phyloP scores from a whole-genome alignment of 139 green algal species.

The Spirogloea muscicola region DNA sequence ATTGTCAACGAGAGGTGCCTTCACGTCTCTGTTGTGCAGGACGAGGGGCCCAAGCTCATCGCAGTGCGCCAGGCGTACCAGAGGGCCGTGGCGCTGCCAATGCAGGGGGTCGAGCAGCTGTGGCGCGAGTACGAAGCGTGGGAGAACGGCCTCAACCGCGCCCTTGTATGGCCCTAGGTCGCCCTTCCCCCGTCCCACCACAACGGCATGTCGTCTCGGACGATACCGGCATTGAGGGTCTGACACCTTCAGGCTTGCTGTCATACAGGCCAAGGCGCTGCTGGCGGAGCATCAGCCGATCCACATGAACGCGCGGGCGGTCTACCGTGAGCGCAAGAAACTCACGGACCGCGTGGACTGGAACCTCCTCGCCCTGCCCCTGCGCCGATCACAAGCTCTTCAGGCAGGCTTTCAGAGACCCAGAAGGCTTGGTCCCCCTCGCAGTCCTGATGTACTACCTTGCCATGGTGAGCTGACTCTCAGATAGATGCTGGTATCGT shows the following conservation, averaged over 20 bases:
- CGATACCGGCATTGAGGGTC: too few relatives aligned
- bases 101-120: constrained; percentile 66
- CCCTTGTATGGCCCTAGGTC: constrained; percentile 45
- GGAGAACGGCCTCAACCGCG: constrained; percentile 58
- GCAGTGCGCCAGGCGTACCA: constrained; percentile 64
- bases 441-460: too few relatives aligned
- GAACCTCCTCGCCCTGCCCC: constrained; percentile 58
- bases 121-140: constrained; percentile 86
- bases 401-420: too few relatives aligned
- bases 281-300: constrained; percentile 76
- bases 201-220: too few relatives aligned
- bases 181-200: too few relatives aligned
- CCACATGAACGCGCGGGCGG: constrained; percentile 59
- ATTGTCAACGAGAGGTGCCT: too few relatives aligned
- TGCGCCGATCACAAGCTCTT: too few relatives aligned
- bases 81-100: constrained; percentile 72
- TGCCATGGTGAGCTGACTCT: too few relatives aligned
- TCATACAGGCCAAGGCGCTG: constrained; percentile 46
- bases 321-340: constrained; percentile 54
- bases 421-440: too few relatives aligned
- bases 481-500: too few relatives aligned
- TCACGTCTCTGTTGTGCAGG: too few relatives aligned
- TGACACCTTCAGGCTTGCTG: too few relatives aligned
- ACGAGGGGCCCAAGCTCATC: constrained; percentile 13
- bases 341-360: constrained; percentile 54